phyloP scores from a whole-genome alignment of 305 asterid genomes.

The Fraxinus xanthoxyloides region DNA sequence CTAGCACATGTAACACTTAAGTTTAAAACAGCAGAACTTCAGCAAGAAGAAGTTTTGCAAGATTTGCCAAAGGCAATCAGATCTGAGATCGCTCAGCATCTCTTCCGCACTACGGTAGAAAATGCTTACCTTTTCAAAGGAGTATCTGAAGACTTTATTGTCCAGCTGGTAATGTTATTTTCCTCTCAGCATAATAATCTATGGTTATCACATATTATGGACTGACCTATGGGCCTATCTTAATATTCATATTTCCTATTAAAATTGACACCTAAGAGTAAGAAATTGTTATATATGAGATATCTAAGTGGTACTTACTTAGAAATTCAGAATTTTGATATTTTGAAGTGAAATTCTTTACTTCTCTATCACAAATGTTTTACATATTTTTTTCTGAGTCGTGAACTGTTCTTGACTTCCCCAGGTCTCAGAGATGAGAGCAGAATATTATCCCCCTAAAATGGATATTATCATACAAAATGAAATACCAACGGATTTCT shows the following conservation, averaged over 20 bases:
- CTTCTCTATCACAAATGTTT: neutral
- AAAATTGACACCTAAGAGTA: neutral
- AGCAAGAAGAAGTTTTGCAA: constrained; percentile 82
- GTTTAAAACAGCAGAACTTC: constrained; percentile 86
- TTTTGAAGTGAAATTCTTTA: neutral
- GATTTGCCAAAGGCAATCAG: constrained; percentile 89
- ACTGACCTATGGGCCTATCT: neutral
- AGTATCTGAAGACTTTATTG: constrained; percentile 67
- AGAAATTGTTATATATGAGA: neutral
- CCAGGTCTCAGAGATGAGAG: constrained; percentile 93
- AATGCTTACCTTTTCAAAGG: constrained; percentile 81
- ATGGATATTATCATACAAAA: constrained; percentile 83
- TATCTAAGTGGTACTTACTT: neutral
- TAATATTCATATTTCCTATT: neutral
- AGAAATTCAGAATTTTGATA: neutral
- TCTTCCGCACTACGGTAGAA: constrained; percentile 62
- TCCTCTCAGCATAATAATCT: constrained; percentile 7
- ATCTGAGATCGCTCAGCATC: constrained; percentile 84
- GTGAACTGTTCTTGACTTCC: constrained; percentile 1
- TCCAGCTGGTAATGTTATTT: constrained; percentile 66
- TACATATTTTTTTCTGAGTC: neutral
- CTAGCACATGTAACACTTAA: constrained; percentile 78
- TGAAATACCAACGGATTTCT: constrained; percentile 93
- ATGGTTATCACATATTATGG: neutral
- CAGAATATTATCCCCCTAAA: constrained; percentile 93